phyloP scores from a whole-genome alignment of 352 stramenopile genomes.

The Globisporangium barbulae region DNA sequence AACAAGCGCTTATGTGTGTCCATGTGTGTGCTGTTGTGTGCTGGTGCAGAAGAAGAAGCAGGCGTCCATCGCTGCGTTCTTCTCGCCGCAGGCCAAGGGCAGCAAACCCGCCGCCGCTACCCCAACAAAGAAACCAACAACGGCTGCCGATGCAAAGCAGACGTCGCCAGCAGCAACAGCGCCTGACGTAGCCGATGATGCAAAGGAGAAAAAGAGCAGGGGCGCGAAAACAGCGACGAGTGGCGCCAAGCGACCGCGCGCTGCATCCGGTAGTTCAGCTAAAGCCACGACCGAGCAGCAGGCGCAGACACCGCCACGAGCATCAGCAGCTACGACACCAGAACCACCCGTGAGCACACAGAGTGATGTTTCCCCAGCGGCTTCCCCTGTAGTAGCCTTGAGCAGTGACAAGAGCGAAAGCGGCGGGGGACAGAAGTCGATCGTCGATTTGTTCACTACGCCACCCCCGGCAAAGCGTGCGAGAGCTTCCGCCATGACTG shows the following conservation, averaged over 20 bases:
- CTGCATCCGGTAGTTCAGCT: background rate
- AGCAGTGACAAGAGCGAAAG: background rate
- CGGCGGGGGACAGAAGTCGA: background rate
- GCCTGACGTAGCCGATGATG: background rate
- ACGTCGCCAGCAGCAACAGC: background rate
- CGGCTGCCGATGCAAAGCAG: background rate
- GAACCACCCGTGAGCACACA: background rate
- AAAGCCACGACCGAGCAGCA: background rate
- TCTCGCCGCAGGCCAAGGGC: slow-evolving; percentile 52
- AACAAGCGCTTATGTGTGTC: background rate
- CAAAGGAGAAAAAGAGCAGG: slow-evolving; percentile 22
- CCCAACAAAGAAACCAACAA: slow-evolving; percentile 1
- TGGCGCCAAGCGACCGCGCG: slow-evolving; percentile 12
- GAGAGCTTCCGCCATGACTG: background rate
- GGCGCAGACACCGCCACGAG: background rate
- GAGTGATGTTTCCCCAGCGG: background rate
- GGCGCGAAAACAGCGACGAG: background rate
- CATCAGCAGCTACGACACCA: background rate
- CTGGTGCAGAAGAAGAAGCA: slow-evolving; percentile 61
- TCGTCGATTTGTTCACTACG: slow-evolving; percentile 16
- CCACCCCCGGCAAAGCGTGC: slow-evolving; percentile 16
- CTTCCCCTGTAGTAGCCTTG: background rate
- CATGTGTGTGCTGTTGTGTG: background rate
- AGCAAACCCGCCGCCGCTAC: slow-evolving; percentile 10
- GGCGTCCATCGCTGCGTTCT: slow-evolving; percentile 74